These are phyloP conservation scores for Sporothrix variecibatus DNA, from an alignment of 2,329 filamentous ascomycete species.

Conservation along the genomic window DNA sequence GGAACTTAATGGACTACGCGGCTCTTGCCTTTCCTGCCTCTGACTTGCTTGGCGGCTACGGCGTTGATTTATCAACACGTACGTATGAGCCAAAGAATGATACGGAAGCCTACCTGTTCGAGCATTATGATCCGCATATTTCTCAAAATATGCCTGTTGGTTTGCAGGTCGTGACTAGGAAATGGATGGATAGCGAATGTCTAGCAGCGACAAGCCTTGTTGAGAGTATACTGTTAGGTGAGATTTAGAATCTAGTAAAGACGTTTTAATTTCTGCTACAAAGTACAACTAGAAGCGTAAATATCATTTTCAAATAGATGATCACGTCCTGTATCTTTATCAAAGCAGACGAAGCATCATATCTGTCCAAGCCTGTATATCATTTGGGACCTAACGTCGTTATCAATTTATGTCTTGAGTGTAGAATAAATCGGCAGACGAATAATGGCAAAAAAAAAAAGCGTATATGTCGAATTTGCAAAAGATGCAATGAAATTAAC, in stretches of 20 bases:
- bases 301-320: too few species aligned
- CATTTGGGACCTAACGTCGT: too few species aligned
- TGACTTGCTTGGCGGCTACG: neutral
- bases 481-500: too few species aligned
- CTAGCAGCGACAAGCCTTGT: neutral
- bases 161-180: neutral
- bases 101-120: neutral
- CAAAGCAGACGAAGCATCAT: too few species aligned
- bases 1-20: neutral
- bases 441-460: too few species aligned
- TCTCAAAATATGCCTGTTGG: conserved; percentile 2
- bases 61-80: neutral
- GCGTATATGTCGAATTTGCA: too few species aligned
- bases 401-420: too few species aligned
- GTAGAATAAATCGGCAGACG: too few species aligned
- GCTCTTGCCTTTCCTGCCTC: neutral
- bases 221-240: neutral
- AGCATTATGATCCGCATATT: neutral
- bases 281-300: too few species aligned
- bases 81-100: neutral
- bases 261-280: too few species aligned
- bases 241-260: neutral
- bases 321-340: too few species aligned
- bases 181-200: neutral
- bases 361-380: too few species aligned